Evolutionary conservation across 176 grass and related monocot species (phyloP), one percentile per base, ranked within the genome.

Genomic region (Zizania latifolia): DNA sequence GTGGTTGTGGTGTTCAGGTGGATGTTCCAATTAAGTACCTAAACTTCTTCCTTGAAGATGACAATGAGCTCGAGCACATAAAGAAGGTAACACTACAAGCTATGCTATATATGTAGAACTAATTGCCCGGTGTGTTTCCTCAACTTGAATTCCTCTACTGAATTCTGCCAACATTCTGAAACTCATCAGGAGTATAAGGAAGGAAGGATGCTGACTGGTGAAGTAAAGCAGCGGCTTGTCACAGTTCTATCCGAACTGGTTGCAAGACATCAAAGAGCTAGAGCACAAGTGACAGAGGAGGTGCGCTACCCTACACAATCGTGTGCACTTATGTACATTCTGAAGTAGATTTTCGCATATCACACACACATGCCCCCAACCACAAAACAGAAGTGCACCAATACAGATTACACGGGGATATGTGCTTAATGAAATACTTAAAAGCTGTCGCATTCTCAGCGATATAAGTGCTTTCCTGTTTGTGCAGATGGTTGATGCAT

Each of bases 31-130:
- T 94, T 56, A 98, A 98, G 64, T 98, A 90, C 69, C 65, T 98
- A 19, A 84, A 88, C 90, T 98, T 98, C 86, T 98, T 98, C 86
- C 91, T 98, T 72, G 91, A 94, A 48, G 91, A 98, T 59, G 94
- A 92, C 66, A 89, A 80, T 7, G 89, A 92, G 66, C 91, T 98
- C 8, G 78, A 84, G 27, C 61, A 73, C 65, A 89, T 94, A 73
- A 94, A 78, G 83, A 90, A 87, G 94, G 94, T 92, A 91, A 68
- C 57, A 44, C 10, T 53, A 39, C 23, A 72, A 60, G 14, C 40
- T 50, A 14, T 21, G 27, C 44, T 58, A 2, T 54, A 55, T 4
- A 26, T 82, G 32, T 19, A 28, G 65, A 67, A 80, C 45, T 23
- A 8, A 39, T 39, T 39, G 11, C 2, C 37, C 36, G 28, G 19